Conservation (phyloP, 352 stramenopile species). For the Plasmopara halstedii region DNA sequence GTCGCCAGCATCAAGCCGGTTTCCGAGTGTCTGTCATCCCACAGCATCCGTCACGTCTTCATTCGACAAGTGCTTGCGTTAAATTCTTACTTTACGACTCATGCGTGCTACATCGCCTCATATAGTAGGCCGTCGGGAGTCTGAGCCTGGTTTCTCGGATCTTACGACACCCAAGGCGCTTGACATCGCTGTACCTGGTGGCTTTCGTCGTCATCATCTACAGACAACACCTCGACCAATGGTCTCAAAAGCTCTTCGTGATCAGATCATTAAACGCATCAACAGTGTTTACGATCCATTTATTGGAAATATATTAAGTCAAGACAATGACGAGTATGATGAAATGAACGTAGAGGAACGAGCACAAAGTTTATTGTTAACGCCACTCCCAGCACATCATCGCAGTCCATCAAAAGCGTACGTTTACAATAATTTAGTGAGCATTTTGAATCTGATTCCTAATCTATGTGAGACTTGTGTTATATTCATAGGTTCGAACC, state of each 20-base stretch:
- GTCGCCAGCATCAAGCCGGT: slow-evolving; percentile 13
- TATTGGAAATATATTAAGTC: slow-evolving; percentile 72
- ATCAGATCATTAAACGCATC: slow-evolving; percentile 69
- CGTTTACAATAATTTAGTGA: neutral
- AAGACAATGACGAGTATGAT: slow-evolving; percentile 78
- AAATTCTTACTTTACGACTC: neutral
- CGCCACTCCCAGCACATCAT: slow-evolving; percentile 36
- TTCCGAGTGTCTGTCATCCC: too few species aligned
- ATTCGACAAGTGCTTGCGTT: neutral
- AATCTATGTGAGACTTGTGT: slow-evolving; percentile 4
- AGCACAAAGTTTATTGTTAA: slow-evolving; percentile 58
- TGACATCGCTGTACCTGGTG: slow-evolving; percentile 60
- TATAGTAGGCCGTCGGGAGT: slow-evolving; percentile 39
- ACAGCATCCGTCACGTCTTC: too few species aligned
- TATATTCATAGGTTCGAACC: slow-evolving; percentile 17
- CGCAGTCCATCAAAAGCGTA: slow-evolving; percentile 6
- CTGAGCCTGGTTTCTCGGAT: slow-evolving; percentile 41
- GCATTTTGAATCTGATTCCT: slow-evolving; percentile 3
- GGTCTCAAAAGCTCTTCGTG: slow-evolving; percentile 47
- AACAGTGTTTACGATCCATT: slow-evolving; percentile 76
- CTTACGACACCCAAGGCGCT: slow-evolving; percentile 32
- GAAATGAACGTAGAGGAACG: slow-evolving; percentile 62
- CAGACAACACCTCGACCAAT: slow-evolving; percentile 25
- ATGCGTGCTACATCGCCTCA: slow-evolving; percentile 19
- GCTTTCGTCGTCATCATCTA: slow-evolving; percentile 67